Conservation (phyloP, 2,329 filamentous ascomycete genomes). For the Colletotrichum salicis region DNA sequence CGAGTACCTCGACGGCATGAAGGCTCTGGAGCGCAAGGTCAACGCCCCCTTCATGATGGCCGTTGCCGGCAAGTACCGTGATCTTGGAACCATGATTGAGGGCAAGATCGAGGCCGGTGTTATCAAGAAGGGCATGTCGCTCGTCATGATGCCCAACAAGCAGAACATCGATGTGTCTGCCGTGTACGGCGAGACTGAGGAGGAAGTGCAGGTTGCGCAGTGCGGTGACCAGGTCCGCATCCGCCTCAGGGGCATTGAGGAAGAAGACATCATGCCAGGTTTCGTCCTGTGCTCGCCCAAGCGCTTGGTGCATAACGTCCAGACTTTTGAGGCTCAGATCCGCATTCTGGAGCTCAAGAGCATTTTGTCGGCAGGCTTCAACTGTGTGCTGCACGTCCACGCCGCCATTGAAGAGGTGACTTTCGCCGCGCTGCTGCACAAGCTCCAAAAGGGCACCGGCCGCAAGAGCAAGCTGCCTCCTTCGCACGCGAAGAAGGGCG, state of each 20-base stretch:
- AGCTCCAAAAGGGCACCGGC: constrained; percentile 92
- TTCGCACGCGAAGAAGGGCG: constrained; percentile 84
- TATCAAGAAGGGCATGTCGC: constrained; percentile 85
- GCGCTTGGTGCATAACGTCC: constrained; percentile 90
- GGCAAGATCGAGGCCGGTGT: constrained; percentile 97
- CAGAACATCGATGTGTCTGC: constrained; percentile 83
- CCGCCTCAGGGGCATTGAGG: constrained; percentile 92
- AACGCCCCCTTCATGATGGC: constrained; percentile 99
- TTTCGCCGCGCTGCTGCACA: constrained; percentile 87
- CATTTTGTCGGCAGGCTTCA: constrained; percentile 94
- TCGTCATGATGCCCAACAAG: constrained; percentile 96
- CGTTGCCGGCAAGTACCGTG: constrained; percentile 93
- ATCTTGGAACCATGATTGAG: constrained; percentile 97
- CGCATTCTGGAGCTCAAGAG: constrained; percentile 93
- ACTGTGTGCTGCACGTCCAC: constrained; percentile 97
- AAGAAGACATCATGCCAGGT: constrained; percentile 94
- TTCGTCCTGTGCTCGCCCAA: constrained; percentile 97
- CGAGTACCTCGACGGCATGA: constrained; percentile 95
- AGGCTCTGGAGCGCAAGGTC: constrained; percentile 91
- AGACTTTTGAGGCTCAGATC: constrained; percentile 94
- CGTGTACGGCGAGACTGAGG: constrained; percentile 94
- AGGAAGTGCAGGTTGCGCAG: constrained; percentile 83
- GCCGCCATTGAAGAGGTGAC: constrained; percentile 98
- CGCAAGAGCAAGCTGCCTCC: constrained; percentile 94
- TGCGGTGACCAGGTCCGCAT: constrained; percentile 96